Conservation (phyloP, 2,329 filamentous ascomycete genomes). For the Diaporthe sp. region DNA sequence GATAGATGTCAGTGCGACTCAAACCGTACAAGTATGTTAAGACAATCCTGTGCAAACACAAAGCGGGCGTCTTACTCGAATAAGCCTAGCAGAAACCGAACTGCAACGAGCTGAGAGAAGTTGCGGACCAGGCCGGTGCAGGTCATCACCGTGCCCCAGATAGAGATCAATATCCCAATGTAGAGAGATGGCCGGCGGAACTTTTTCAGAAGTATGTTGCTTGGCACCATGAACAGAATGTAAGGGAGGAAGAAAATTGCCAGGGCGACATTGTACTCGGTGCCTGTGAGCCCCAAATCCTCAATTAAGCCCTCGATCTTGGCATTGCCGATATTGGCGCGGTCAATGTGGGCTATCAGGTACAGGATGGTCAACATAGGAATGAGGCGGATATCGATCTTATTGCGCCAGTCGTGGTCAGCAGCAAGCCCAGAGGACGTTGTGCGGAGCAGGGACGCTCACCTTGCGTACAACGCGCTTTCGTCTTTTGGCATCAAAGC, state of each 20-base stretch:
- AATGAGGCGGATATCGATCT: conserved; percentile 20
- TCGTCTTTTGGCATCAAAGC: background rate
- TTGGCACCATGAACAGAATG: background rate
- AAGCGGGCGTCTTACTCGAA: conserved; percentile 45
- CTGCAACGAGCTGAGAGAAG: conserved; percentile 52
- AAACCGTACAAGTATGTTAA: conserved; percentile 54
- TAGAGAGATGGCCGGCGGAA: background rate
- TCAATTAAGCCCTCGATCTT: conserved; percentile 56
- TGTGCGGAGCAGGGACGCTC: no score
- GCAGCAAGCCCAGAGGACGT: no score
- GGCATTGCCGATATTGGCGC: conserved; percentile 42
- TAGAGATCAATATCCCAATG: conserved; percentile 50
- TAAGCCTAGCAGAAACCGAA: conserved; percentile 57
- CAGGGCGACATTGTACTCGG: conserved; percentile 54
- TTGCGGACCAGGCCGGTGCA: conserved; percentile 53
- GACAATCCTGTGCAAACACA: no score
- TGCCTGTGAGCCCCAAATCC: conserved; percentile 52
- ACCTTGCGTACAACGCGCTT: conserved; percentile 15
- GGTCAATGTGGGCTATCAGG: conserved; percentile 15
- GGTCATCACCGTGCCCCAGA: conserved; percentile 56
- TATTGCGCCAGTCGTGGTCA: background rate
- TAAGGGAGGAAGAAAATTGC: conserved; percentile 30
- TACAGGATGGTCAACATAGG: conserved; percentile 19
- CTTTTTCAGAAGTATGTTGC: background rate
- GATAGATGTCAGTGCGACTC: conserved; percentile 60